Evolutionary conservation across 768 basidiomycete species (phyloP).

Genomic region (Calvatia gigantea): DNA sequence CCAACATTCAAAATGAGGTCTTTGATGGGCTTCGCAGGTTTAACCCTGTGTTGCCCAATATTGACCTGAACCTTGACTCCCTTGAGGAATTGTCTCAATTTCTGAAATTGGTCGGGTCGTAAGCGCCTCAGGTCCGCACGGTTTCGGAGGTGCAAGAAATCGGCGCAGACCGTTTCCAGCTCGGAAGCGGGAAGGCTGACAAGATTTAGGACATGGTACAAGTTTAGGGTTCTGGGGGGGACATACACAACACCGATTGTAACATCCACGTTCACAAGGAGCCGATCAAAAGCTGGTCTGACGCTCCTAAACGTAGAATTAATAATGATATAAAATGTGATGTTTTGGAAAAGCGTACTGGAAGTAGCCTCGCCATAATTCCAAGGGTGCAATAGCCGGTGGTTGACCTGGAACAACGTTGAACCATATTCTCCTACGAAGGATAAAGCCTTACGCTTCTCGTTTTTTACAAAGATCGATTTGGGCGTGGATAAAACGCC

Average conservation of each 20-base stretch:
- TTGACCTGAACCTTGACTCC: constrained; percentile 25
- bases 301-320: constrained; percentile 32
- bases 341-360: constrained; percentile 27
- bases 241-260: constrained; percentile 38
- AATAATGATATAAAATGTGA: not conserved
- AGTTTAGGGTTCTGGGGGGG: not conserved
- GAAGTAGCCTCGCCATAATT: constrained; percentile 39
- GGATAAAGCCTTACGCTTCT: not conserved
- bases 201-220: not conserved
- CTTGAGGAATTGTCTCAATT: constrained; percentile 24
- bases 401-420: constrained; percentile 10
- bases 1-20: constrained; percentile 26
- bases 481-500: constrained; percentile 4
- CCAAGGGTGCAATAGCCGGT: constrained; percentile 25
- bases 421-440: not conserved
- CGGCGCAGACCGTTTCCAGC: constrained; percentile 21
- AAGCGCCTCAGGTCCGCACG: constrained; percentile 16
- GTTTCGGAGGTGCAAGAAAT: constrained; percentile 16
- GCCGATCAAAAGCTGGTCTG: constrained; percentile 29
- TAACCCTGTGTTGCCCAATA: constrained; percentile 18
- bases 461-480: constrained; percentile 7
- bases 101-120: constrained; percentile 15
- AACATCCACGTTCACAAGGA: constrained; percentile 40
- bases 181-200: constrained; percentile 21
- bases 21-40: constrained; percentile 23